These are phyloP conservation scores for Hibiscus mutabilis DNA, from an alignment of 345 rosid genomes.

Conservation along the genomic window DNA sequence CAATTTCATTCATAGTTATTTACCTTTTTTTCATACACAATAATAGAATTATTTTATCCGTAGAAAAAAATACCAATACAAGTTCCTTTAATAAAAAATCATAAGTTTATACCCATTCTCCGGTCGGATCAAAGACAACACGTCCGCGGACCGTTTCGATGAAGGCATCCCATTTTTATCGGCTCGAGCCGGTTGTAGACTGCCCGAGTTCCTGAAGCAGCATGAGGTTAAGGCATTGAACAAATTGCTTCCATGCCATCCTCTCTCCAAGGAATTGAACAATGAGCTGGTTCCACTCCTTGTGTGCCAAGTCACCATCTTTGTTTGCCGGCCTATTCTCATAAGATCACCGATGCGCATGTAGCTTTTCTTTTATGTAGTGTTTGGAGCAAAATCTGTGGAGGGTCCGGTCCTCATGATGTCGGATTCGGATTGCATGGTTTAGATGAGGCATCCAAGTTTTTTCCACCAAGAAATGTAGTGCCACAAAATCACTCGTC, in stretches of 20 bases:
- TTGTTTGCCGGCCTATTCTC: neutral
- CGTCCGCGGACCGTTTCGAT: neutral
- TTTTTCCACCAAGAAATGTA: neutral
- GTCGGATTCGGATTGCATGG: neutral
- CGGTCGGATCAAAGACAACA: neutral
- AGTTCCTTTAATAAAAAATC: too few species aligned
- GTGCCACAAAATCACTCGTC: neutral
- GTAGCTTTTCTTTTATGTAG: neutral
- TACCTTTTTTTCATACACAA: too few species aligned
- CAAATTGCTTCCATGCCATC: conserved; percentile 4
- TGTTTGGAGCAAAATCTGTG: neutral
- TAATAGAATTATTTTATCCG: too few species aligned
- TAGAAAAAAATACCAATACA: too few species aligned
- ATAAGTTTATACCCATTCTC: neutral
- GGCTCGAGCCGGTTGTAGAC: neutral
- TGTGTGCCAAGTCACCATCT: neutral
- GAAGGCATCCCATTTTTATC: conserved; percentile 3
- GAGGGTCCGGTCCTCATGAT: neutral
- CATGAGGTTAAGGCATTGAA: neutral
- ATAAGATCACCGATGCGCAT: neutral
- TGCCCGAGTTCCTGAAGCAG: neutral
- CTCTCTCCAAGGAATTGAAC: neutral
- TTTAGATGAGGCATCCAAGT: neutral
- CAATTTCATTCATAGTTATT: too few species aligned
- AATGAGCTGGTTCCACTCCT: neutral